These are phyloP conservation scores for Leishmania braziliensis DNA, from an alignment of 208 protist genomes.

Conservation along the genomic window DNA sequence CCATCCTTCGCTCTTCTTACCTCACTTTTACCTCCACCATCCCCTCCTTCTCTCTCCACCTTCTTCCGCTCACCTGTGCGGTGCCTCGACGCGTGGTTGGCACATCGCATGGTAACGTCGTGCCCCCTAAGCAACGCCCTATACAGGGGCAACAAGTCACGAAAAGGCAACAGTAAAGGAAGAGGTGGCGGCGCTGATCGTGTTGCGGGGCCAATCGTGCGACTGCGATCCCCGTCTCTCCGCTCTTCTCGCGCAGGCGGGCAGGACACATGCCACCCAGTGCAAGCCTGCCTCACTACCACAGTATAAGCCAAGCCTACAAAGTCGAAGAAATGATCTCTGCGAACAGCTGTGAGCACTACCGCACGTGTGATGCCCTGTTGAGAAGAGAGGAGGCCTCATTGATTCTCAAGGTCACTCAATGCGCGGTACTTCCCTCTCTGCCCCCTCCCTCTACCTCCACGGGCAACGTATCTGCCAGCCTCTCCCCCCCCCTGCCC, in stretches of 20 bases:
- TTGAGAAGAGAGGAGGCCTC: background rate
- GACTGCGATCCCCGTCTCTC: background rate
- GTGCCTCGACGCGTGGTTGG: background rate
- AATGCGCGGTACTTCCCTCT: background rate
- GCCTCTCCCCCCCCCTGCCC: background rate
- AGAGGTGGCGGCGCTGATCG: background rate
- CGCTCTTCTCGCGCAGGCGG: background rate
- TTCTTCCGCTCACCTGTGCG: background rate
- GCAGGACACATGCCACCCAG: background rate
- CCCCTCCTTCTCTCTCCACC: background rate
- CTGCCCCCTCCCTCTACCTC: no score
- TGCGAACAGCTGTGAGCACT: background rate
- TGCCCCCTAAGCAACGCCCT: background rate
- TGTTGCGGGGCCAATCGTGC: background rate
- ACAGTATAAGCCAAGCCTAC: background rate
- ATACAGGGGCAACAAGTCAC: background rate
- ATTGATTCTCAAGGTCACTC: background rate
- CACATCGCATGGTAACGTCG: background rate
- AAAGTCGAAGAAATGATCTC: background rate
- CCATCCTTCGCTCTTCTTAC: background rate
- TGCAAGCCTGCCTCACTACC: background rate
- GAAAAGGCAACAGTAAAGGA: background rate
- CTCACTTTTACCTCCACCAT: background rate
- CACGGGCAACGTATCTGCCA: background rate
- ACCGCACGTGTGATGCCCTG: background rate